These are phyloP conservation scores for Trametes sanguinea DNA, from an alignment of 768 basidiomycete species.

Conservation along the genomic window DNA sequence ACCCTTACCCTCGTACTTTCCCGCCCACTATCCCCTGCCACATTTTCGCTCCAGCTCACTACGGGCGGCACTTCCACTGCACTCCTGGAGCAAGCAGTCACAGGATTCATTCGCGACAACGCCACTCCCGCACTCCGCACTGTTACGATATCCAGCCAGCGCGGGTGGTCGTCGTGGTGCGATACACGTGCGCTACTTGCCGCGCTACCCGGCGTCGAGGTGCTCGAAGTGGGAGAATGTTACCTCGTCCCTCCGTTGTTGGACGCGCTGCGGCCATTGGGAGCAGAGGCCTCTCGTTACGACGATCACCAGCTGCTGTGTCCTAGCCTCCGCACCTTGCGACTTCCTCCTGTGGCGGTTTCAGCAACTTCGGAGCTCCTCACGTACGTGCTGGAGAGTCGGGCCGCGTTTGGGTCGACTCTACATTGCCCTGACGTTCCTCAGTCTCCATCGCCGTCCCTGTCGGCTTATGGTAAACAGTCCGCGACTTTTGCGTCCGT, in stretches of 20 bases:
- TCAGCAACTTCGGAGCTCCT: too few species aligned
- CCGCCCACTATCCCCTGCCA: background rate
- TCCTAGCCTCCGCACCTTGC: background rate
- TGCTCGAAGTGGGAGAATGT: background rate
- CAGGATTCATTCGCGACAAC: background rate
- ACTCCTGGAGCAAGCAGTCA: conserved; percentile 1
- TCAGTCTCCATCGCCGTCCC: too few species aligned
- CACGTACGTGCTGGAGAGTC: too few species aligned
- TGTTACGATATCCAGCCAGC: conserved; percentile 7
- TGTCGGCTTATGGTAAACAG: too few species aligned
- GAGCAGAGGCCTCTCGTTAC: background rate
- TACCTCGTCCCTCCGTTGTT: background rate
- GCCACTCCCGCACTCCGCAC: background rate
- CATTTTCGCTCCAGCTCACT: conserved; percentile 6
- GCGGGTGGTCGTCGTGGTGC: conserved; percentile 17
- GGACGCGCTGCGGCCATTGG: background rate
- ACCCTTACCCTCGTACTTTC: background rate
- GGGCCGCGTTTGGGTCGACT: too few species aligned
- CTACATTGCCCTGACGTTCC: too few species aligned
- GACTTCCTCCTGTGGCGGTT: background rate
- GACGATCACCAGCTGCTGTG: background rate
- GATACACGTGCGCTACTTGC: conserved; percentile 1
- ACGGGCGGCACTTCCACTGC: conserved; percentile 10
- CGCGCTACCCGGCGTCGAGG: background rate
- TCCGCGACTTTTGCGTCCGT: too few species aligned